Evolutionary conservation across 108 stramenopile genomes (phyloP), one percentile per base, ranked within the genome.

Genomic region (Skeletonema costatum): DNA sequence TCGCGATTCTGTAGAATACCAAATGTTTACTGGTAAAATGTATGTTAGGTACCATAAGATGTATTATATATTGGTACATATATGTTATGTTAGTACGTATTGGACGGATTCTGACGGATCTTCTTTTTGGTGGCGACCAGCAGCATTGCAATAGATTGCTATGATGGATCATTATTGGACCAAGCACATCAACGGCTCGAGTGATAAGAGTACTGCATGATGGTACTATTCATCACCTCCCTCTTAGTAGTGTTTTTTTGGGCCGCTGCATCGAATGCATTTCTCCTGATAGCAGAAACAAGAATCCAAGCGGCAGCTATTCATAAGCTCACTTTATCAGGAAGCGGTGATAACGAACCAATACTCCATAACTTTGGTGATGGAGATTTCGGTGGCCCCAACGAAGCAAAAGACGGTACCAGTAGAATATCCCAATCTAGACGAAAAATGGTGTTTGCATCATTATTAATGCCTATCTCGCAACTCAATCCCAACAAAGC

Each of bases 401-500:
- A 46, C 44, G 5, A n/a, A 46, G 44, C 16, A 46, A 5, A 56
- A 29, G n/a, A 50, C 12, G 17, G 3, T 2, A 56, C 3, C 0
- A 5, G 0, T 5, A 25, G 3, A 25, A 53, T 25, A 53, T 44
- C 42, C 0, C 53, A 56, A 56, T 56, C 21, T 25, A 25, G 53
- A 56, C 53, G 53, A 29, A 29, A 1, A 21, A 8, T 56, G 21
- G 29, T 56, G 0, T 25, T 2, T 29, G 9, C 41, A 32, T 61
- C 42, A 14, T 30, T 68, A 21, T 59, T 75, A 12, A 14, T 30
- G 6, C 60, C 58, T 21, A 50, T 62, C 13, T 21, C 66, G 33
- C 32, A 44, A 46, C 59, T 68, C 39, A 62, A 71, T 60, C 10
- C 16, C 41, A 77, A 53, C 9, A 8, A 19, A 16, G 38, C 72